A percentile compares a stretch with the other conserved stretches of the same genome.
phyloP scores from a whole-genome alignment of 106 monocot genomes.

The Dactylorhiza incarnata region DNA sequence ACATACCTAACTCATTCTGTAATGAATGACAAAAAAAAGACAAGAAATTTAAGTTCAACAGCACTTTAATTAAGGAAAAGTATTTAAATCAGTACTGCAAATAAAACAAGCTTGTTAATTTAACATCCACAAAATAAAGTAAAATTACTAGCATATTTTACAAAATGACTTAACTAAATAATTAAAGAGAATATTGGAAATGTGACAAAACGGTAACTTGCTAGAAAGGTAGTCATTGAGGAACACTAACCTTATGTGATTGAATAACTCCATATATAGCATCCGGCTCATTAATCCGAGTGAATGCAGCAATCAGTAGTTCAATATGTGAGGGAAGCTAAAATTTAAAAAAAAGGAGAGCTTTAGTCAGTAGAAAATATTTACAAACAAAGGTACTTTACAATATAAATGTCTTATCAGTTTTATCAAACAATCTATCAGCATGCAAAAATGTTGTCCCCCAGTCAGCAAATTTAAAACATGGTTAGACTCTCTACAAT shows the following conservation, averaged over 20 bases:
- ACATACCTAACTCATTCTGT: background rate
- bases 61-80: background rate
- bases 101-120: background rate
- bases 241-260: conserved; percentile 65
- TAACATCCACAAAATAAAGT: background rate
- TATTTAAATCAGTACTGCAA: background rate
- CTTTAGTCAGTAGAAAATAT: background rate
- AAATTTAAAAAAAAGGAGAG: conserved; percentile 11
- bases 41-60: background rate
- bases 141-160: background rate
- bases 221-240: background rate
- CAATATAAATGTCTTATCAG: background rate
- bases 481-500: background rate
- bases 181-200: background rate
- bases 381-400: background rate
- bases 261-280: conserved; percentile 86
- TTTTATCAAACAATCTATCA: background rate
- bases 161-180: background rate
- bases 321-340: conserved; percentile 73
- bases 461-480: background rate
- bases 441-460: background rate
- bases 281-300: conserved; percentile 90
- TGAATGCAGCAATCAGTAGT: conserved; percentile 70
- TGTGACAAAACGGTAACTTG: background rate
- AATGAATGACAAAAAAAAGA: background rate